Evolutionary conservation across 129 eudicot species (phyloP), one percentile per base, ranked within the genome.

Genomic region (Pulicaria dysenterica): DNA sequence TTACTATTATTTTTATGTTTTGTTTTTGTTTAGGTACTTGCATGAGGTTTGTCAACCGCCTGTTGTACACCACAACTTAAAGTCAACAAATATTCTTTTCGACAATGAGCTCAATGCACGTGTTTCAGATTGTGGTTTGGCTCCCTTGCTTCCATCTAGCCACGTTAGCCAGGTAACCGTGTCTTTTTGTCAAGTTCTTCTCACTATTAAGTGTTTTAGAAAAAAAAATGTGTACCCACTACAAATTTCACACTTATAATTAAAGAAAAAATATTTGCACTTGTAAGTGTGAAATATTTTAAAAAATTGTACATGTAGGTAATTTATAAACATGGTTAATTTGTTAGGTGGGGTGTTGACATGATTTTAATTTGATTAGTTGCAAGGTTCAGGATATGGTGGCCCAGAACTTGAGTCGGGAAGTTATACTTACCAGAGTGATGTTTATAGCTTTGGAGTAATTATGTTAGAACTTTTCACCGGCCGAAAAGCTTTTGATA

Each of bases 361-460:
- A 49, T 40, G 4, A 19, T 44, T 40, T 82, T 4, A 48, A 50
- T 77, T 43, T 78, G 19, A 53, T 57, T 62, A 88, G 93, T 75
- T 92, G 80, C 87, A 84, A 83, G 75, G 88, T 46, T 74, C 63
- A 7, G 99, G 97, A 58, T 95, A 90, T 57, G 99, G 94, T 50
- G 99, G 89, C 67, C 97, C 97, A 17, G 99, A 95, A 79, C 94
- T 95, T 15, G 99, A 95, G 74, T 80, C 70, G 36, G 99, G 99
- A 79, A 84, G 78, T 78, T 95, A 88, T 80, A 86, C 95, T 6
- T 77, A 64, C 67, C 88, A 86, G 60, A 95, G 96, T 74, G 99
- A 95, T 72, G 96, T 95, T 75, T 95, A 90, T 71, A 88, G 99
- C 86, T 95, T 95, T 72, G 99, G 99, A 49, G 94, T 95, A 49